These are phyloP conservation scores for Casuarina cunninghamiana DNA, from an alignment of 306 rosid genomes.

Conservation along the genomic window DNA sequence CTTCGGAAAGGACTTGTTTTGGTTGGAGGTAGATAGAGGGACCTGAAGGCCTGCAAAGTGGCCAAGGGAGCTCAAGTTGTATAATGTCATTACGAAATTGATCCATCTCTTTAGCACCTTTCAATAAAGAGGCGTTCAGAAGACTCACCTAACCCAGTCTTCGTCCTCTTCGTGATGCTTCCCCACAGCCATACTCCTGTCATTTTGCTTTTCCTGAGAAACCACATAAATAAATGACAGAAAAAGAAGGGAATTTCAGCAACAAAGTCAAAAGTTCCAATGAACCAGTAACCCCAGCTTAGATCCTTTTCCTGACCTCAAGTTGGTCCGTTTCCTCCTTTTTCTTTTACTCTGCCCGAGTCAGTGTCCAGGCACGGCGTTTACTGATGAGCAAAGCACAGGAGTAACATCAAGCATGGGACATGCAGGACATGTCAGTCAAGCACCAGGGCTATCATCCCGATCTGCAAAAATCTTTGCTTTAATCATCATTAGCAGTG, in stretches of 20 bases:
- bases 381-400: conserved; percentile 49
- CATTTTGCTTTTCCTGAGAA: conserved; percentile 37
- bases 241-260: conserved; percentile 25
- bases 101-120: conserved; percentile 56
- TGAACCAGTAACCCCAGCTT: conserved; percentile 46
- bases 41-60: conserved; percentile 45
- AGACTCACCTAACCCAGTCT: conserved; percentile 39
- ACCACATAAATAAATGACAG: conserved; percentile 25
- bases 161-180: conserved; percentile 32
- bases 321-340: conserved; percentile 63
- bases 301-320: conserved; percentile 46
- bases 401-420: conserved; percentile 46
- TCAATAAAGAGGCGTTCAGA: conserved; percentile 56
- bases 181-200: conserved; percentile 35
- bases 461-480: conserved; percentile 15
- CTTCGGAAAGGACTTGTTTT: neutral
- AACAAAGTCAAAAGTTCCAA: conserved; percentile 68
- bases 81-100: conserved; percentile 53
- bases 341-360: conserved; percentile 76
- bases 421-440: conserved; percentile 43
- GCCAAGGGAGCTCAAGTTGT: conserved; percentile 31
- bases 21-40: conserved; percentile 11
- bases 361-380: conserved; percentile 16
- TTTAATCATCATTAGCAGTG: conserved; percentile 35
- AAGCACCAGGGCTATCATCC: conserved; percentile 22